Evolutionary conservation across 805 yeast genomes (phyloP), one percentile per base, ranked within the genome.

Genomic region (Blastobotrys chiropterorum): DNA sequence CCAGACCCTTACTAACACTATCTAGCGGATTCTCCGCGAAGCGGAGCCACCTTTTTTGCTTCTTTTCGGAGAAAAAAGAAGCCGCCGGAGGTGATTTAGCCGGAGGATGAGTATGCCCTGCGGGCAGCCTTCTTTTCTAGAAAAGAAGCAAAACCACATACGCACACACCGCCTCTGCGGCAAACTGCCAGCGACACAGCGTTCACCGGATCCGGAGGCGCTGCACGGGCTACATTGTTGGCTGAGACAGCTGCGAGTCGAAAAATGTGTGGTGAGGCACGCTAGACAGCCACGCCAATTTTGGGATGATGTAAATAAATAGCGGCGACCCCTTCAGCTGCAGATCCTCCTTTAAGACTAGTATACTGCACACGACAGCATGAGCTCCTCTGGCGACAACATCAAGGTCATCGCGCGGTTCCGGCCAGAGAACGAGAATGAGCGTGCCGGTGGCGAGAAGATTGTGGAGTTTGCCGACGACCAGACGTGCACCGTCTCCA

Each of bases 351-450:
- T 26, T 26, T 26, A 26, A n/a, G n/a, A n/a, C n/a, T n/a, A n/a
- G n/a, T n/a, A n/a, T n/a, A n/a, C n/a, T 26, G 5, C 34, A 6
- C 34, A 26, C 34, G 8, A 26, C 34, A 26, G 5, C 11, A 26
- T 26, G 34, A 26, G 34, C 34, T 44, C 46, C 31, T 16, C 38
- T 19, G 31, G 38, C 7, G 39, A 55, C 42, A 73, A 76, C 56
- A 79, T 85, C 62, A 80, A 80, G 59, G 95, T 86, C 22, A 74
- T 86, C 16, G 88, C 86, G 21, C 72, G 95, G 49, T 81, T 86
- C 59, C 70, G 94, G 44, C 94, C 94, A 0, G 72, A 72, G 44
- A 74, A 68, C 47, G 66, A 62, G 2, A 21, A 48, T 2, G 86
- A 66, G 57, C 51, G 30, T 47, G 62, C 34, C 7, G 58, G 52